These are phyloP conservation scores for Candida nitratophila DNA, from an alignment of 805 yeast genomes.

Conservation along the genomic window DNA sequence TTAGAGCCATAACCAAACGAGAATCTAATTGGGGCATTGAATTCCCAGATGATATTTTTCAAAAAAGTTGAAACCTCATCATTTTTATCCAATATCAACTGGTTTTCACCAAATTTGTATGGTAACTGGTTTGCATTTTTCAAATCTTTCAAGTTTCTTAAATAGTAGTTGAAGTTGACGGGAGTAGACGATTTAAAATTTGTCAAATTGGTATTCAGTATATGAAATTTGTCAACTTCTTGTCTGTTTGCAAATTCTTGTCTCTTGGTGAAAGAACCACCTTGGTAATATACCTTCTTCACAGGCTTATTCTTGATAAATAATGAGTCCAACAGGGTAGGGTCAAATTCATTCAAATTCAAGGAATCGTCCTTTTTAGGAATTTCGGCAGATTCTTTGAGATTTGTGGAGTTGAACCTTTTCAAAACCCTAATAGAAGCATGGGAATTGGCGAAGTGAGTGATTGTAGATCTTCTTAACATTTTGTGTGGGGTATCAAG, in stretches of 20 bases:
- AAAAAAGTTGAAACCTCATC: slow-evolving; percentile 36
- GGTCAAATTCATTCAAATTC: slow-evolving; percentile 16
- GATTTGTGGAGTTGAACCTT: not conserved
- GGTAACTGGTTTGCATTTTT: slow-evolving; percentile 40
- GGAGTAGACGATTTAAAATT: slow-evolving; percentile 23
- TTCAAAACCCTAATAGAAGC: not conserved
- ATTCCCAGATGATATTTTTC: slow-evolving; percentile 42
- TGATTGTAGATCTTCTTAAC: no score
- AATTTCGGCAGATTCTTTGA: no score
- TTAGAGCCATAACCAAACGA: slow-evolving; percentile 96
- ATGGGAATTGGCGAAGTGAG: no score
- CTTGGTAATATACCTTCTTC: slow-evolving; percentile 5
- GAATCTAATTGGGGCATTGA: slow-evolving; percentile 65
- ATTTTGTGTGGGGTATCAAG: no score
- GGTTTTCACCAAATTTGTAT: slow-evolving; percentile 52
- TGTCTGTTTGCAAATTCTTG: slow-evolving; percentile 15
- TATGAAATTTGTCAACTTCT: slow-evolving; percentile 16
- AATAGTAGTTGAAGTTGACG: slow-evolving; percentile 27
- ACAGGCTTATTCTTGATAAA: slow-evolving; percentile 21
- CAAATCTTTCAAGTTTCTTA: slow-evolving; percentile 23
- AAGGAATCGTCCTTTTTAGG: no score
- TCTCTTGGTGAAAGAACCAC: slow-evolving; percentile 12
- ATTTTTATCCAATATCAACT: slow-evolving; percentile 36
- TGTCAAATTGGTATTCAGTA: slow-evolving; percentile 21
- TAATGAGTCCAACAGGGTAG: slow-evolving; percentile 21